Conservation (phyloP, 2,329 filamentous ascomycete species). For the Lanzia echinophila region DNA sequence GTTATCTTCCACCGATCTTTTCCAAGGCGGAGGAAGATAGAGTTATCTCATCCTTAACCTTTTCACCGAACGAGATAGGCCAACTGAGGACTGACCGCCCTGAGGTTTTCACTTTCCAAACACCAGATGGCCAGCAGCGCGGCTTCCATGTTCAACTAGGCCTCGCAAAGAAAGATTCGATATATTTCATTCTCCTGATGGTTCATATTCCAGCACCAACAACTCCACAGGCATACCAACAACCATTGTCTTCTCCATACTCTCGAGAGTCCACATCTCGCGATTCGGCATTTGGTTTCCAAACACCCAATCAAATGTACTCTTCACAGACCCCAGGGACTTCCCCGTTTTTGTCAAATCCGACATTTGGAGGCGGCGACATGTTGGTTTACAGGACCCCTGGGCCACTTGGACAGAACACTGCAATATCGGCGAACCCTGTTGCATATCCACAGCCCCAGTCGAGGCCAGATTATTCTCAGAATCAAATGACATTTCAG, state of each 20-base stretch:
- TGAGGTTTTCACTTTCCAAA: constrained; percentile 49
- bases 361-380: constrained; percentile 21
- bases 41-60: constrained; percentile 48
- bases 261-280: constrained; percentile 24
- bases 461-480: constrained; percentile 38
- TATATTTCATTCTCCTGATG: constrained; percentile 52
- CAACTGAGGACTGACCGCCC: constrained; percentile 46
- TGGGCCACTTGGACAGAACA: constrained; percentile 16
- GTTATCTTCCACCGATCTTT: constrained; percentile 59
- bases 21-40: constrained; percentile 46
- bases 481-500: constrained; percentile 39
- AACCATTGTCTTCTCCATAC: constrained; percentile 22
- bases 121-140: constrained; percentile 45
- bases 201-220: constrained; percentile 22
- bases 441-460: constrained; percentile 42
- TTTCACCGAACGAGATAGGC: constrained; percentile 46
- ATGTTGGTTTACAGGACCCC: constrained; percentile 23
- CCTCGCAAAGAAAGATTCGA: constrained; percentile 53
- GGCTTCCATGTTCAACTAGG: constrained; percentile 46
- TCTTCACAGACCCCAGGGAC: constrained; percentile 16
- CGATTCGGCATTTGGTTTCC: constrained; percentile 28
- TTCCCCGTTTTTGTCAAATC: constrained; percentile 20
- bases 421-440: constrained; percentile 34
- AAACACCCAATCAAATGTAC: constrained; percentile 23
- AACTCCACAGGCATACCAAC: constrained; percentile 22